phyloP scores from a whole-genome alignment of 2,329 filamentous ascomycete species.

The Arthrinium puccinioides region DNA sequence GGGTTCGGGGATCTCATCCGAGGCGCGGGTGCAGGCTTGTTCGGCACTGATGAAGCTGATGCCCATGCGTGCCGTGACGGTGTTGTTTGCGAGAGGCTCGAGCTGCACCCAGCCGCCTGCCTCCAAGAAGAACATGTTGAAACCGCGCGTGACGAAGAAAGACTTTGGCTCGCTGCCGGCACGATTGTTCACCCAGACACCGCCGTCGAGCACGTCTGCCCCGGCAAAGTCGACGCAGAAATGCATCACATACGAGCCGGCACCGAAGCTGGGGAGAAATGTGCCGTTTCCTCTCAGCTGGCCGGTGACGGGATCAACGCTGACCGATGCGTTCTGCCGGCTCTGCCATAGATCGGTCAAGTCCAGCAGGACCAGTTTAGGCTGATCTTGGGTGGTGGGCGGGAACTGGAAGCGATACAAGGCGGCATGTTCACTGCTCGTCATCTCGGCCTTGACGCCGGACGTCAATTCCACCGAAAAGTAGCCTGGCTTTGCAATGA shows the following conservation, averaged over 20 bases:
- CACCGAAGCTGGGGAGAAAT: slow-evolving; percentile 55
- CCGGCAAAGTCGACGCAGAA: slow-evolving; percentile 54
- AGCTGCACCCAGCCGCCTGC: slow-evolving; percentile 52
- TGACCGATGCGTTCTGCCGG: slow-evolving; percentile 38
- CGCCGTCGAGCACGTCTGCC: slow-evolving; percentile 27
- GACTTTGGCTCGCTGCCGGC: slow-evolving; percentile 29
- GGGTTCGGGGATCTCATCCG: slow-evolving; percentile 53
- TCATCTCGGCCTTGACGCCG: slow-evolving; percentile 50
- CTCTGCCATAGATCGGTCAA: slow-evolving; percentile 52
- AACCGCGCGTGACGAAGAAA: slow-evolving; percentile 29
- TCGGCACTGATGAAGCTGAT: slow-evolving; percentile 55
- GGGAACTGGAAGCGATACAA: slow-evolving; percentile 56
- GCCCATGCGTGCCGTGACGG: slow-evolving; percentile 52
- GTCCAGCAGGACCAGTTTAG: slow-evolving; percentile 51
- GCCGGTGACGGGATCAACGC: slow-evolving; percentile 40
- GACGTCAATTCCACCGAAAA: slow-evolving; percentile 49
- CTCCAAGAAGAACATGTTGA: slow-evolving; percentile 34
- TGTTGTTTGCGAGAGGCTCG: slow-evolving; percentile 30
- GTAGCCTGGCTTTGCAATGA: slow-evolving; percentile 44
- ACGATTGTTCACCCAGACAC: slow-evolving; percentile 32
- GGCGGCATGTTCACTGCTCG: slow-evolving; percentile 51
- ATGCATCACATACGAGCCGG: slow-evolving; percentile 48
- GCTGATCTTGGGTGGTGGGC: slow-evolving; percentile 9
- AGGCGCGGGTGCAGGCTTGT: slow-evolving; percentile 55
- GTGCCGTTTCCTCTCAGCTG: slow-evolving; percentile 49